A percentile compares a stretch with the other conserved stretches of the same genome.
These are phyloP conservation scores for Diplodia intermedia DNA, from an alignment of 2,329 filamentous ascomycete species.

Conservation along the genomic window DNA sequence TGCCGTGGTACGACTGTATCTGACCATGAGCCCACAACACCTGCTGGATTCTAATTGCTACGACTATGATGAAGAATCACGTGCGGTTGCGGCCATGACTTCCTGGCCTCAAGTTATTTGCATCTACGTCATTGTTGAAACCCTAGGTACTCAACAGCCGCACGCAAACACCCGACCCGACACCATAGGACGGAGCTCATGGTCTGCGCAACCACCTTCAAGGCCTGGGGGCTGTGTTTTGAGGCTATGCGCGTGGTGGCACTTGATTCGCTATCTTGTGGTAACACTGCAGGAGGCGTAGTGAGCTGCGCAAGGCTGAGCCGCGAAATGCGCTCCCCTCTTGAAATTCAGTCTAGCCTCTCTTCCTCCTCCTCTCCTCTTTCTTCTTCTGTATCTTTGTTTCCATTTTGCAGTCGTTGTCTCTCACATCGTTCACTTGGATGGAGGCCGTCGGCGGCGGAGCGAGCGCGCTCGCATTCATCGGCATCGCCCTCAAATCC, in stretches of 20 bases:
- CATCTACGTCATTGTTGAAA: background rate
- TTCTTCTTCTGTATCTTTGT: background rate
- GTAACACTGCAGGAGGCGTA: no score
- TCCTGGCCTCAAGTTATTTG: background rate
- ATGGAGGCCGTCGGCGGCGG: constrained; percentile 16
- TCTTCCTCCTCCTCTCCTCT: background rate
- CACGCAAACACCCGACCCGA: no score
- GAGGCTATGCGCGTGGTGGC: no score
- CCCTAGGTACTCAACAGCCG: no score
- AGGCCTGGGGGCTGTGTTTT: background rate
- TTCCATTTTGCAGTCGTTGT: no score
- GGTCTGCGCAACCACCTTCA: background rate
- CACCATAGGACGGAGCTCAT: background rate
- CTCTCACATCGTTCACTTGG: background rate
- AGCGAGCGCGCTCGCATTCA: constrained; percentile 16
- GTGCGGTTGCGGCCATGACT: background rate
- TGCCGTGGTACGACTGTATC: background rate
- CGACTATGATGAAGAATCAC: background rate
- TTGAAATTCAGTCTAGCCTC: no score
- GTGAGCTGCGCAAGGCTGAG: background rate
- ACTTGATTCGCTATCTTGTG: no score
- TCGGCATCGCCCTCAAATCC: constrained; percentile 20
- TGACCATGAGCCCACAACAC: no score
- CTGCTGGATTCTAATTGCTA: background rate
- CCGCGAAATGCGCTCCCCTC: background rate